phyloP scores from a whole-genome alignment of 257 asterid species.

The Rauvolfia tetraphylla region DNA sequence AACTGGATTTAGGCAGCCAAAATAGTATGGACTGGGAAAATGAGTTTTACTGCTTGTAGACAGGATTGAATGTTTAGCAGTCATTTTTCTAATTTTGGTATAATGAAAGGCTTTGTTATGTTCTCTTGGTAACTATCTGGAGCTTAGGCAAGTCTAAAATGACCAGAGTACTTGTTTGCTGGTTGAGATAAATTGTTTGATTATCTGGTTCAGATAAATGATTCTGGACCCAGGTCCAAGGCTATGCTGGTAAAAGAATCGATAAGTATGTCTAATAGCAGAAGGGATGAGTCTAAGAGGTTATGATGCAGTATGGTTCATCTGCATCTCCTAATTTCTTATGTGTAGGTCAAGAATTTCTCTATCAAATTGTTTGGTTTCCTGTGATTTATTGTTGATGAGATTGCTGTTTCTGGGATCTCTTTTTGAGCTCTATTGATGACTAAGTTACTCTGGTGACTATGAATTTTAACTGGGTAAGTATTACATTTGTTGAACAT shows the following conservation, averaged over 20 bases:
- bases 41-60: neutral
- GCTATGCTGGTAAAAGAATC: too few species aligned
- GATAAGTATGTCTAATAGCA: neutral
- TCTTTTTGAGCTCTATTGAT: neutral
- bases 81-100: neutral
- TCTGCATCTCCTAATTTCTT: neutral
- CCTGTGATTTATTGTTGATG: neutral
- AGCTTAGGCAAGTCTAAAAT: neutral
- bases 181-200: neutral
- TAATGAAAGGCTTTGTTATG: neutral
- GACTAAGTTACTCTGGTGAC: neutral
- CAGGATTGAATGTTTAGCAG: neutral
- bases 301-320: neutral
- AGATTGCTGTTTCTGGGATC: neutral
- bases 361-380: neutral
- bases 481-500: neutral
- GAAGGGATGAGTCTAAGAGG: neutral
- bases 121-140: neutral
- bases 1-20: neutral
- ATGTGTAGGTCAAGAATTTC: neutral
- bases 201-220: neutral
- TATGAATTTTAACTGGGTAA: neutral
- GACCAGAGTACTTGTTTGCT: neutral
- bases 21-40: neutral
- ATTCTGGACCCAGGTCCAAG: neutral